phyloP scores from a whole-genome alignment of 2,329 filamentous ascomycete species.

The Fusarium begoniae region DNA sequence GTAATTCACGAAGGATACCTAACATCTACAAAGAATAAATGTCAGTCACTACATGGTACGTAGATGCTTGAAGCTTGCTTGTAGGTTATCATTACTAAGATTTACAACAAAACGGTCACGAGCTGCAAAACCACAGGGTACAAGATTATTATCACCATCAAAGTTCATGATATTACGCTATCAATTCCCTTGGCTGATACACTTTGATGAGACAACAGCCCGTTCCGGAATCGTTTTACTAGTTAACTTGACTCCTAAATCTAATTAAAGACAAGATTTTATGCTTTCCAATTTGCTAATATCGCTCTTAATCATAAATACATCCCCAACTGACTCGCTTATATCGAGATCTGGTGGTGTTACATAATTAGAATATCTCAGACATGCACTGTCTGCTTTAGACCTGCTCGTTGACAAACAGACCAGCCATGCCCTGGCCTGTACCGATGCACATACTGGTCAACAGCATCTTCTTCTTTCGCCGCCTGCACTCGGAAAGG shows the following conservation, averaged over 20 bases:
- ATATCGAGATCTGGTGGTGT: constrained; percentile 21
- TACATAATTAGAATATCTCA: constrained; percentile 28
- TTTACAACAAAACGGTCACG: neutral
- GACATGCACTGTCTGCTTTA: constrained; percentile 6
- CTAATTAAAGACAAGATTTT: neutral
- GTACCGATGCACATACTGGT: constrained; percentile 89
- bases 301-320: constrained; percentile 23
- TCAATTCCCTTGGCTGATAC: constrained; percentile 11
- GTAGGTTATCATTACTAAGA: neutral
- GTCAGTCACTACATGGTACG: neutral
- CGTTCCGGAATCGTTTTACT: neutral
- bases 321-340: constrained; percentile 18
- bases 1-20: neutral
- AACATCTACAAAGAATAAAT: neutral
- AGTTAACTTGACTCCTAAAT: neutral
- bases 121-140: neutral
- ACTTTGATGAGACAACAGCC: constrained; percentile 5
- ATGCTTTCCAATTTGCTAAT: constrained; percentile 16
- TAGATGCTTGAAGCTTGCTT: neutral
- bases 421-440: constrained; percentile 73
- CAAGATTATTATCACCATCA: neutral
- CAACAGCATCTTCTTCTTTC: constrained; percentile 89
- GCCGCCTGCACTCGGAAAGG: constrained; percentile 82
- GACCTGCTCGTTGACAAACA: constrained; percentile 68
- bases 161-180: constrained; percentile 21